Conservation (phyloP, 2,329 filamentous ascomycete genomes). For the Rhynchosporium secalis region DNA sequence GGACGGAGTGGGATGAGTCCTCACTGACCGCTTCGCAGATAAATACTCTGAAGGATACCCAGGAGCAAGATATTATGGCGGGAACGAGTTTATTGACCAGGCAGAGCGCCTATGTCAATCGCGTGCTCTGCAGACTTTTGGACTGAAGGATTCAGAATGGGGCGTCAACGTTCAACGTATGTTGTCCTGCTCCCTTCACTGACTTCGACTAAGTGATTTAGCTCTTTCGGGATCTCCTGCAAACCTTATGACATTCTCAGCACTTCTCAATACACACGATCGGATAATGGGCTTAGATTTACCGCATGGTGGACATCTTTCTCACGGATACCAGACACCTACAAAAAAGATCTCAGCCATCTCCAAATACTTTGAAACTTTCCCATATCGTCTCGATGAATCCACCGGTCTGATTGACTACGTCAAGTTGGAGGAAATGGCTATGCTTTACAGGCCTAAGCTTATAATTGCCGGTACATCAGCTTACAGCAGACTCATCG, state of each 20-base stretch:
- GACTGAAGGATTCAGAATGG: constrained; percentile 82
- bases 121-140: constrained; percentile 84
- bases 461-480: constrained; percentile 93
- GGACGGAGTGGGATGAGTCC: constrained; percentile 39
- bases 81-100: constrained; percentile 93
- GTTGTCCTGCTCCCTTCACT: constrained; percentile 34
- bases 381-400: constrained; percentile 91
- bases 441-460: constrained; percentile 89
- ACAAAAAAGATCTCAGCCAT: constrained; percentile 95
- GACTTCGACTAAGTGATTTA: constrained; percentile 27
- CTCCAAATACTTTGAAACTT: constrained; percentile 97
- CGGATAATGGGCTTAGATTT: constrained; percentile 96
- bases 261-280: constrained; percentile 88
- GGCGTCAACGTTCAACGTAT: constrained; percentile 92
- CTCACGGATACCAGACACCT: constrained; percentile 95
- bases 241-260: constrained; percentile 85
- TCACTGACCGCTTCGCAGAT: constrained; percentile 54
- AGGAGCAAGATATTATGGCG: constrained; percentile 93
- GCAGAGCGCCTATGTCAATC: constrained; percentile 88
- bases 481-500: constrained; percentile 92
- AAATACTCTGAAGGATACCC: constrained; percentile 99
- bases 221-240: constrained; percentile 59
- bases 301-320: constrained; percentile 93
- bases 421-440: constrained; percentile 82
- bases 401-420: constrained; percentile 95